phyloP scores from a whole-genome alignment of 352 stramenopile species.

The Phytopythium vexans region DNA sequence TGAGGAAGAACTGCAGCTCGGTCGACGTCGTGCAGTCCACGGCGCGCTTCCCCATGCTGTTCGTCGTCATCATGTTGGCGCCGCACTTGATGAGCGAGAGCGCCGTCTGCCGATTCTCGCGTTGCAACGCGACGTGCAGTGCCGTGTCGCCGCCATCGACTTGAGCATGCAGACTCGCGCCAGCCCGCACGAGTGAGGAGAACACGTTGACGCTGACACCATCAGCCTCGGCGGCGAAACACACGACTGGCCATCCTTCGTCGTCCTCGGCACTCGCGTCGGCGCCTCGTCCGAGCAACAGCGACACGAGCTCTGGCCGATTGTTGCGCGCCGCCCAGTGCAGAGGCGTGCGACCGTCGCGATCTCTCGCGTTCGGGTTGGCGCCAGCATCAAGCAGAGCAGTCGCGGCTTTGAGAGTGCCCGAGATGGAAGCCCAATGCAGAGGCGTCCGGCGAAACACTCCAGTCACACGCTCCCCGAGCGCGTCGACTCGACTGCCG shows the following conservation, averaged over 20 bases:
- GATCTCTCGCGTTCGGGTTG: conserved; percentile 53
- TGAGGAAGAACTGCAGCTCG: conserved; percentile 69
- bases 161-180: conserved; percentile 42
- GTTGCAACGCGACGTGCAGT: conserved; percentile 68
- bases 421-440: conserved; percentile 70
- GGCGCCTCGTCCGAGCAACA: conserved; percentile 44
- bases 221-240: conserved; percentile 61
- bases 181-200: conserved; percentile 30
- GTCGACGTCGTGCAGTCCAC: conserved; percentile 83
- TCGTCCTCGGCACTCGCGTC: conserved; percentile 41
- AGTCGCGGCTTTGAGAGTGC: conserved; percentile 27
- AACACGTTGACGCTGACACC: conserved; percentile 47
- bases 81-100: conserved; percentile 67
- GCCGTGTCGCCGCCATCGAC: conserved; percentile 54
- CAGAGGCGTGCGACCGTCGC: conserved; percentile 58
- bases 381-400: conserved; percentile 43
- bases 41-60: conserved; percentile 53
- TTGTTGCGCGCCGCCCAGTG: conserved; percentile 80
- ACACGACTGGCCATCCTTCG: conserved; percentile 50
- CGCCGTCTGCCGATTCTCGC: conserved; percentile 65
- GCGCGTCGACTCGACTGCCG: conserved; percentile 37
- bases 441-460: conserved; percentile 64
- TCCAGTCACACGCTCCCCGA: conserved; percentile 59
- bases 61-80: conserved; percentile 67
- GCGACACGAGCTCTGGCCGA: conserved; percentile 39